A percentile compares a stretch with the other conserved stretches of the same genome.
Evolutionary conservation across 2,329 filamentous ascomycete species (phyloP).

Genomic region (Nemania sp.): DNA sequence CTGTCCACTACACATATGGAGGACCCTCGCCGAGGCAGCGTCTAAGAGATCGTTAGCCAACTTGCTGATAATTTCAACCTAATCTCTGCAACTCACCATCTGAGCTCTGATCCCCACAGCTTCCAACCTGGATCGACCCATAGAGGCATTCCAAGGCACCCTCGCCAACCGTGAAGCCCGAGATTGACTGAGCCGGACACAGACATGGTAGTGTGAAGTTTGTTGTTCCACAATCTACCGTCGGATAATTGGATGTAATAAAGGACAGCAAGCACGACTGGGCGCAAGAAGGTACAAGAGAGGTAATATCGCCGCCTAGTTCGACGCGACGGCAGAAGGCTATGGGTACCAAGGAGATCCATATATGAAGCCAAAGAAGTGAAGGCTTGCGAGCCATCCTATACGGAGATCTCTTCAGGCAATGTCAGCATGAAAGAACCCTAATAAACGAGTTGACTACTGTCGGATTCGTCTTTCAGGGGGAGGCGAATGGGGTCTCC

Average conservation of each 20-base stretch:
- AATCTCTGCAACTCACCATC: conserved; percentile 38
- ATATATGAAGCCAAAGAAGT: conserved; percentile 35
- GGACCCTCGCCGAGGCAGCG: conserved; percentile 43
- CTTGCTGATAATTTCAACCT: conserved; percentile 19
- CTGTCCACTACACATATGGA: conserved; percentile 60
- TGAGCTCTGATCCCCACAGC: conserved; percentile 54
- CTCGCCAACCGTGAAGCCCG: conserved; percentile 72
- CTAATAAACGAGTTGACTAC: conserved; percentile 25
- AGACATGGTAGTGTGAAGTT: conserved; percentile 63
- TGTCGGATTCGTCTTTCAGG: conserved; percentile 20
- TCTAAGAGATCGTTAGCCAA: conserved; percentile 27
- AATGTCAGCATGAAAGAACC: conserved; percentile 32
- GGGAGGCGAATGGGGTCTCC: conserved; percentile 30
- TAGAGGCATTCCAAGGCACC: conserved; percentile 69
- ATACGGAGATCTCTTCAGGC: conserved; percentile 34
- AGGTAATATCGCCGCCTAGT: conserved; percentile 34
- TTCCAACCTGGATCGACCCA: conserved; percentile 52
- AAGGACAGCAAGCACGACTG: conserved; percentile 63
- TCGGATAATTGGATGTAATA: conserved; percentile 60
- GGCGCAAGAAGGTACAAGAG: conserved; percentile 37
- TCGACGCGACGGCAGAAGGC: conserved; percentile 26
- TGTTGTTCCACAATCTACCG: conserved; percentile 50
- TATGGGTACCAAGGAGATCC: conserved; percentile 33
- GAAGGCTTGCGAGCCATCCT: conserved; percentile 40
- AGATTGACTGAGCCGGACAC: conserved; percentile 61